Evolutionary conservation across 495 filamentous ascomycete genomes (phyloP).

Genomic region (Aspergillus sparsus): DNA sequence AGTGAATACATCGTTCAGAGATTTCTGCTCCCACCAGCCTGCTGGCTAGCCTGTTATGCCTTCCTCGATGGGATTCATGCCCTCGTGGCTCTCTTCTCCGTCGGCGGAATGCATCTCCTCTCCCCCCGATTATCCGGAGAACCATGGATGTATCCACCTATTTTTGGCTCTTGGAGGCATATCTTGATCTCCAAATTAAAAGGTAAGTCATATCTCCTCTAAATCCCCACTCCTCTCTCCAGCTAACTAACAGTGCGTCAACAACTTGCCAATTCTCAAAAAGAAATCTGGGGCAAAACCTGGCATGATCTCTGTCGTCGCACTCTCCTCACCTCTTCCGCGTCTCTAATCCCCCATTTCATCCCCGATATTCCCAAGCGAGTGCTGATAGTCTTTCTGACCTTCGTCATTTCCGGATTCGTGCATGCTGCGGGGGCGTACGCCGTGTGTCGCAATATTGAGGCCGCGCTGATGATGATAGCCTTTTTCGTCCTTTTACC

Average conservation of each 20-base stretch:
- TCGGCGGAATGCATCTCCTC: slow-evolving; percentile 12
- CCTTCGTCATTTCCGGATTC: slow-evolving; percentile 21
- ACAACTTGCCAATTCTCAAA: neutral
- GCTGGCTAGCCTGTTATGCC: slow-evolving; percentile 22
- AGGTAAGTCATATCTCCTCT: slow-evolving; percentile 9
- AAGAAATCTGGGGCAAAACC: slow-evolving; percentile 28
- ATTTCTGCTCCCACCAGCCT: slow-evolving; percentile 19
- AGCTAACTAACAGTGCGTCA: neutral
- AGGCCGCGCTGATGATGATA: slow-evolving; percentile 23
- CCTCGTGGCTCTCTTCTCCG: slow-evolving; percentile 9
- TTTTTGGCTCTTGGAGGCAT: slow-evolving; percentile 19
- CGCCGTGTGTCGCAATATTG: slow-evolving; percentile 15
- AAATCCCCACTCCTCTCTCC: neutral
- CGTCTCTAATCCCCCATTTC: neutral
- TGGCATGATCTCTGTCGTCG: slow-evolving; percentile 28
- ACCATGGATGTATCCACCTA: slow-evolving; percentile 28
- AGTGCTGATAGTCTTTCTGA: slow-evolving; percentile 13
- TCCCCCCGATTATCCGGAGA: slow-evolving; percentile 12
- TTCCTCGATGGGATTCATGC: slow-evolving; percentile 26
- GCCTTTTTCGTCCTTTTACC: slow-evolving; percentile 25
- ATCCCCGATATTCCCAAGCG: neutral
- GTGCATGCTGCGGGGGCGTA: slow-evolving; percentile 21
- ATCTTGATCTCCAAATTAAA: slow-evolving; percentile 17
- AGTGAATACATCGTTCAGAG: slow-evolving; percentile 10
- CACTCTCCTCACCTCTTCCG: slow-evolving; percentile 17